Evolutionary conservation across 2,329 filamentous ascomycete species (phyloP).

Genomic region (Aspergillus pseudotamarii): DNA sequence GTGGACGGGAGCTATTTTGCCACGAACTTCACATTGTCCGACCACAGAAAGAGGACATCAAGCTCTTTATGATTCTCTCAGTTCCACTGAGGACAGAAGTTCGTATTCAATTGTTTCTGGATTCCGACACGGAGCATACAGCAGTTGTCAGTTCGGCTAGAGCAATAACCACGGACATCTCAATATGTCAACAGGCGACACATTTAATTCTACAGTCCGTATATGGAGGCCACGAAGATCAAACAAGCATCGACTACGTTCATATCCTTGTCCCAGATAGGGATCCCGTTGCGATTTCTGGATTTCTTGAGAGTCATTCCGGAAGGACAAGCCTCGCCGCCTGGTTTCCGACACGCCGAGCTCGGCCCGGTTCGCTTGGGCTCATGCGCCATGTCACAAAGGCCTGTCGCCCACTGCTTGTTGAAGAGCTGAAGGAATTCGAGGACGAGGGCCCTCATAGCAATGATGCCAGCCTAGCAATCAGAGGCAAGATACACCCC

Average conservation of each 20-base stretch:
- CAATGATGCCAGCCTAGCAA: not conserved
- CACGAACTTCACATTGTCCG: not conserved
- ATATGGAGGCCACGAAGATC: not conserved
- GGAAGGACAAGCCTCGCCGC: not conserved
- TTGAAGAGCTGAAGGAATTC: not conserved
- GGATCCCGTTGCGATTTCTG: not conserved
- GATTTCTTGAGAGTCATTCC: not conserved
- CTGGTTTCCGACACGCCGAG: not conserved
- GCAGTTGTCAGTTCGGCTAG: not conserved
- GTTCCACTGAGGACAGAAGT: not conserved
- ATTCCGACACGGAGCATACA: not conserved
- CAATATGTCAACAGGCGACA: not conserved
- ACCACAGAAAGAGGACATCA: not conserved
- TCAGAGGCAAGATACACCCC: not conserved
- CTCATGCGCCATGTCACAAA: not conserved
- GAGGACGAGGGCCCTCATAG: not conserved
- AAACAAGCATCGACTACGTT: not conserved
- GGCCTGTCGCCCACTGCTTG: not conserved
- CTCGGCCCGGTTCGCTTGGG: not conserved
- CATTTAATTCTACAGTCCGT: not conserved
- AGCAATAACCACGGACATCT: not conserved
- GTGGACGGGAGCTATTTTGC: not conserved
- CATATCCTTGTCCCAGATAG: not conserved
- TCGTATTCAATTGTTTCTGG: not conserved
- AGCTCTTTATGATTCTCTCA: not conserved